Percentiles rank a stretch among this genome's conserved stretches.
phyloP scores from a whole-genome alignment of 2,329 filamentous ascomycete species.

The Albifimbria verrucaria region DNA sequence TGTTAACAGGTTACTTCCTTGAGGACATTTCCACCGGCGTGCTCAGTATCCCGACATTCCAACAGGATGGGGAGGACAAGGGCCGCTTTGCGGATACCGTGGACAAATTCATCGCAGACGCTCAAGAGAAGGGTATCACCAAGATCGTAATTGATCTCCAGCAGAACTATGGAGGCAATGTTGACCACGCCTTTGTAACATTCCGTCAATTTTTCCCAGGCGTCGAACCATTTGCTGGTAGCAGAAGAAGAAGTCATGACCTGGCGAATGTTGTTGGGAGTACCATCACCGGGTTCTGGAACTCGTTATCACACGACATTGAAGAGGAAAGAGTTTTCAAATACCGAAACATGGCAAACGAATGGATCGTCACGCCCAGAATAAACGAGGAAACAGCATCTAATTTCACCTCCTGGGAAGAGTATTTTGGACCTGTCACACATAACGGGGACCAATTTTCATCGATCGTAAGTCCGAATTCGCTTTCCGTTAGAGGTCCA shows the following conservation, averaged over 20 bases:
- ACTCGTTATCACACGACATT: no score
- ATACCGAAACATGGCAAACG: no score
- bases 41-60: slow-evolving; percentile 4
- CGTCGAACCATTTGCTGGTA: background rate
- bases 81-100: slow-evolving; percentile 2
- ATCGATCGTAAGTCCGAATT: no score
- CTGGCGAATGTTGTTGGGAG: no score
- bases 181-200: slow-evolving; percentile 1
- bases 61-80: background rate
- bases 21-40: slow-evolving; percentile 4
- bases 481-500: no score
- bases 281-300: no score
- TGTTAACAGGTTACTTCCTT: slow-evolving; percentile 4
- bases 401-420: no score
- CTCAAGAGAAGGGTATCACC: background rate
- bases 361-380: no score
- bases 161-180: background rate
- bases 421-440: no score
- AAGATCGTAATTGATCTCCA: slow-evolving; percentile 6
- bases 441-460: no score
- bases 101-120: slow-evolving; percentile 1
- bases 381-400: no score
- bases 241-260: slow-evolving; percentile 2
- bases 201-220: slow-evolving; percentile 6
- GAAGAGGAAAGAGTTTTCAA: no score